These are phyloP conservation scores for Wickerhamomyces sp. DNA, from an alignment of 1,139 yeast genomes.

Conservation along the genomic window DNA sequence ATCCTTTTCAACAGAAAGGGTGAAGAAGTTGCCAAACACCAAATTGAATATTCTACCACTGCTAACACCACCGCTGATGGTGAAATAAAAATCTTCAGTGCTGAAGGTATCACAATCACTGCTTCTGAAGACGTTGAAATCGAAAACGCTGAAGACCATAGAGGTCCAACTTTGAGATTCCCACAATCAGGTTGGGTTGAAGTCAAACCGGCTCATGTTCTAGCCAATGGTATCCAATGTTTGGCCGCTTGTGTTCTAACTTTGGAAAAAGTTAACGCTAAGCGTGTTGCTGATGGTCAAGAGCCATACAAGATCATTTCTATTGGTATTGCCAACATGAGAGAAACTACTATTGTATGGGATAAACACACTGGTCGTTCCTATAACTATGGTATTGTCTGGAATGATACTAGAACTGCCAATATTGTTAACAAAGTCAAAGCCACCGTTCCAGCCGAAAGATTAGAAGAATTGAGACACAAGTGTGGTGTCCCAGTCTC, in stretches of 20 bases:
- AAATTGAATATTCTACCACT: constrained; percentile 81
- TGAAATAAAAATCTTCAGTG: constrained; percentile 57
- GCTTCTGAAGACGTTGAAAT: constrained; percentile 54
- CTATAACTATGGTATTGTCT: constrained; percentile 78
- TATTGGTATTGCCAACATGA: constrained; percentile 90
- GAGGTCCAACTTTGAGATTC: constrained; percentile 67
- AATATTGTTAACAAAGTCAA: constrained; percentile 66
- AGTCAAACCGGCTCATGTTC: constrained; percentile 83
- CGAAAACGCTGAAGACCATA: constrained; percentile 44
- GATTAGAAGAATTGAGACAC: constrained; percentile 52
- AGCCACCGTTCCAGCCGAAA: constrained; percentile 53
- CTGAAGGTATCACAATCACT: constrained; percentile 67
- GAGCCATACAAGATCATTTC: constrained; percentile 53
- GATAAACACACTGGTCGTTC: constrained; percentile 80
- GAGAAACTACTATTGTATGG: constrained; percentile 94
- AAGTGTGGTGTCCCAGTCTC: constrained; percentile 81
- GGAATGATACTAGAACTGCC: constrained; percentile 92
- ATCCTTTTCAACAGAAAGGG: constrained; percentile 75
- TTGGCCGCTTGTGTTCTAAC: constrained; percentile 59
- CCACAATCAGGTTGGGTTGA: constrained; percentile 93
- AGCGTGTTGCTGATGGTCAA: constrained; percentile 42
- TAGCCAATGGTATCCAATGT: constrained; percentile 80
- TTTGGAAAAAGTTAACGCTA: constrained; percentile 49
- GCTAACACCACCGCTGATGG: constrained; percentile 40
- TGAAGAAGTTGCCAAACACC: constrained; percentile 78